Base-by-base conservation (phyloP, 2,329 filamentous ascomycete species). In the Hypoxylon sp. region DNA sequence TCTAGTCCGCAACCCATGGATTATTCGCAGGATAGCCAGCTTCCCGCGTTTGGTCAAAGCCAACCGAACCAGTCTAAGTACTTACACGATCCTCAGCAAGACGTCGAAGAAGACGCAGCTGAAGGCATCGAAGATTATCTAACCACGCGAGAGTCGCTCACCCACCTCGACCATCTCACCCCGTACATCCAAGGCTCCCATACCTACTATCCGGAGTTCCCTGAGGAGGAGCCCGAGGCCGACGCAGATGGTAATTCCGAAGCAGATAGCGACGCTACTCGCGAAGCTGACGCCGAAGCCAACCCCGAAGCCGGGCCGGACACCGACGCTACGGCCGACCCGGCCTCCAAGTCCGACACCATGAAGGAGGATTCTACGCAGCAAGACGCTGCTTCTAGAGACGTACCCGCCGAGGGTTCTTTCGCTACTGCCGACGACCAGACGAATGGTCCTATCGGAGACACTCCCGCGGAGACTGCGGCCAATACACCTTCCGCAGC, bases 381-480 rank as follows among this genome's bases (percentile, higher is more conserved):
- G 15, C 17, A 65, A 9, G 67, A 70, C 51, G 60, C 64, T 45
- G 67, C 63, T 13, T 65, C 64, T 3, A 62, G 70, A 9, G 69
- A 72, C 4, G 69, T 71, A 35, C n/a, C 31, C n/a, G 17, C 31
- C n/a, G n/a, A 17, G 5, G n/a, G 5, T 17, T 11, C n/a, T 35
- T 15, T 15, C 5, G 58, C 63, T 3, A 60, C 49, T 11, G 24
- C 37, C n/a, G 63, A 67, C 21, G 69, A 68, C 11, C 64, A 68
- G 20, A 48, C 55, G n/a, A 70, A 72, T 5, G 70, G 53, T 11
- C 56, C 42, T 9, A 63, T 62, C 6, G 73, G 70, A 1, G 68
- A 72, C 5, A 73, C 79, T 0, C 78, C 72, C 10, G 66, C 63
- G 7, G 69, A 71, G 40, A 82, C 57, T 67, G 75, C 48, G 49